These are phyloP conservation scores for Fusarium foetens DNA, from an alignment of 2,329 filamentous ascomycete genomes.

Conservation along the genomic window DNA sequence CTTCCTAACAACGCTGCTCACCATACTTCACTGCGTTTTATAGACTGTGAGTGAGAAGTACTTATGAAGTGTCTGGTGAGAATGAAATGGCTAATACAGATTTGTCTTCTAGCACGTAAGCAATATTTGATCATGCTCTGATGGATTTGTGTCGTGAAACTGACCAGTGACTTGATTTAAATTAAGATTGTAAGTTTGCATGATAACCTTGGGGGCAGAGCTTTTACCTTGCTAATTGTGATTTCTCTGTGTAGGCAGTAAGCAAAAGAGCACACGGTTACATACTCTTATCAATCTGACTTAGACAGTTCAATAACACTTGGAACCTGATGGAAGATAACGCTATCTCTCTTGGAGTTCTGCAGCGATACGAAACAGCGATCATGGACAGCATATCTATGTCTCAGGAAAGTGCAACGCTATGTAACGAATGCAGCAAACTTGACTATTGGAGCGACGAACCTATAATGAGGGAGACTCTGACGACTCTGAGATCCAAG, in stretches of 20 bases:
- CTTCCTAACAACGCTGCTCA: background rate
- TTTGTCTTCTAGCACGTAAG: background rate
- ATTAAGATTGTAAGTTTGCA: background rate
- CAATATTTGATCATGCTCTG: rapidly evolving
- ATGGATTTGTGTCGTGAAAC: background rate
- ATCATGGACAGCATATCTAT: background rate
- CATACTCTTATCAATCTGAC: background rate
- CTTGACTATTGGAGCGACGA: background rate
- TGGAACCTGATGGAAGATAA: slow-evolving; percentile 18
- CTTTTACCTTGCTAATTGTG: background rate
- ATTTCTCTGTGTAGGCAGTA: background rate
- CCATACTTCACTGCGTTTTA: background rate
- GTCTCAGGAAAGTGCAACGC: background rate
- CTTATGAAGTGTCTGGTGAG: rapidly evolving
- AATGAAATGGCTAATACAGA: background rate
- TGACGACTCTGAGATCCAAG: background rate
- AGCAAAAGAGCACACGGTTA: background rate
- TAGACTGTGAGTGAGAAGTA: background rate
- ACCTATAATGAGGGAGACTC: background rate
- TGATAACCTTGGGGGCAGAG: background rate
- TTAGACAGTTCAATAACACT: slow-evolving; percentile 9
- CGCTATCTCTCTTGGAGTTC: background rate
- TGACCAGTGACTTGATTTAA: background rate
- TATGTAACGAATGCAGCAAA: background rate
- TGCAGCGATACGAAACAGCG: background rate